A percentile compares a stretch with the other conserved stretches of the same genome.
Evolutionary conservation across 2,329 filamentous ascomycete genomes (phyloP).

Genomic region (Paraphaeosphaeria sporulosa): DNA sequence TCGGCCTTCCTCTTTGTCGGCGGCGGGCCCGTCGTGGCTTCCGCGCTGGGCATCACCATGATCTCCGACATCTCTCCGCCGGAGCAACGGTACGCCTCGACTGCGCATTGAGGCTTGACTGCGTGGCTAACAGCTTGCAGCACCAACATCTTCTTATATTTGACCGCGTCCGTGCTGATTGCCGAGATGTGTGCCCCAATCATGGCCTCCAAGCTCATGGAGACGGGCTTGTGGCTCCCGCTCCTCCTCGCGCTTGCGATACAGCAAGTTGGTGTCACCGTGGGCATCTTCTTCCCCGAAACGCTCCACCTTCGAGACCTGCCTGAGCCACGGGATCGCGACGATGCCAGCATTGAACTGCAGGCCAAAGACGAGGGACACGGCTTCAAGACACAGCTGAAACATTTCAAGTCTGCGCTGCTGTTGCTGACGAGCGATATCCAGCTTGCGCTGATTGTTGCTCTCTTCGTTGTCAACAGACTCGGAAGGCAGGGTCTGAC

Average conservation of each 20-base stretch:
- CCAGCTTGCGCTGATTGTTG: conserved; percentile 51
- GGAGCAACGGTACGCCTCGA: conserved; percentile 48
- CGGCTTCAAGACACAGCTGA: conserved; percentile 38
- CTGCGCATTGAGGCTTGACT: background rate
- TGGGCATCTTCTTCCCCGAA: conserved; percentile 43
- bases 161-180: conserved; percentile 41
- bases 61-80: conserved; percentile 59
- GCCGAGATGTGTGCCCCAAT: conserved; percentile 46
- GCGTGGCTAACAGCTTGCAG: conserved; percentile 7
- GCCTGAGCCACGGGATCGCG: conserved; percentile 32
- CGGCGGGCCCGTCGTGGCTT: conserved; percentile 57
- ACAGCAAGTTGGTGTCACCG: conserved; percentile 33
- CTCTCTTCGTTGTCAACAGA: conserved; percentile 58
- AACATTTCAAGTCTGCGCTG: conserved; percentile 48
- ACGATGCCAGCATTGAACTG: conserved; percentile 27
- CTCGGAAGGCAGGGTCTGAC: conserved; percentile 57
- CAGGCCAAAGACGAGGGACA: conserved; percentile 25
- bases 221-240: conserved; percentile 43
- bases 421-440: conserved; percentile 51
- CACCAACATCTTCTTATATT: conserved; percentile 36
- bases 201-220: conserved; percentile 43
- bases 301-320: conserved; percentile 45
- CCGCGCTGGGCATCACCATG: conserved; percentile 59
- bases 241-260: conserved; percentile 40
- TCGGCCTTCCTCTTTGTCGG: conserved; percentile 56